These are phyloP conservation scores for Rosa hybrid DNA, from an alignment of 331 rosid species.

Conservation along the genomic window DNA sequence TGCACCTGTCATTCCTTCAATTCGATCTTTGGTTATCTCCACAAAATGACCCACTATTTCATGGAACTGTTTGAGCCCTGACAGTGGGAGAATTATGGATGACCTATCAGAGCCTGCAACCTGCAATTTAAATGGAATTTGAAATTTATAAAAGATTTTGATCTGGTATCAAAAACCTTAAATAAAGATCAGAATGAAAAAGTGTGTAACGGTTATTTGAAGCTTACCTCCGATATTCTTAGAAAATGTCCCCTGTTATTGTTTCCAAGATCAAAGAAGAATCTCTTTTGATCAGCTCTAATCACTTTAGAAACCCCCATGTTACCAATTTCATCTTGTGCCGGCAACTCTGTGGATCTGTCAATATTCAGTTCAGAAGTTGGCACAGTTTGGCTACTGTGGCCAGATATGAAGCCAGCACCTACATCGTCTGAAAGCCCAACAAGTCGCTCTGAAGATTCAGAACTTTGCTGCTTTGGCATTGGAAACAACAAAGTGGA, in stretches of 20 bases:
- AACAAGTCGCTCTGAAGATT: slow-evolving; percentile 79
- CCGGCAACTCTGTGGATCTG: slow-evolving; percentile 78
- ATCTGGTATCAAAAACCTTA: slow-evolving; percentile 1
- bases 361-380: slow-evolving; percentile 86
- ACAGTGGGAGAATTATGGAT: slow-evolving; percentile 95
- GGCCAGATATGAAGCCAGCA: slow-evolving; percentile 98
- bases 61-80: slow-evolving; percentile 96
- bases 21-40: slow-evolving; percentile 94
- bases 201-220: neutral
- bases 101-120: slow-evolving; percentile 99
- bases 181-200: neutral
- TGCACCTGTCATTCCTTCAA: slow-evolving; percentile 91
- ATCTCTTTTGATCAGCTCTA: slow-evolving; percentile 93
- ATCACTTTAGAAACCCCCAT: slow-evolving; percentile 93
- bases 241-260: slow-evolving; percentile 98
- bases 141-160: neutral
- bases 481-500: slow-evolving; percentile 26
- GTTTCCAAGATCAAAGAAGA: slow-evolving; percentile 97
- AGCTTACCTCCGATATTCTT: slow-evolving; percentile 93
- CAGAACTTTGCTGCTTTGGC: slow-evolving; percentile 77
- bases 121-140: slow-evolving; percentile 47
- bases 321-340: slow-evolving; percentile 85
- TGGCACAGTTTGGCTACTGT: slow-evolving; percentile 76
- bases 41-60: slow-evolving; percentile 98
- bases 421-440: slow-evolving; percentile 99